Evolutionary conservation across 371 early-diverging fungal genomes (phyloP).

Genomic region (Amoeboaphelidium occidentale): DNA sequence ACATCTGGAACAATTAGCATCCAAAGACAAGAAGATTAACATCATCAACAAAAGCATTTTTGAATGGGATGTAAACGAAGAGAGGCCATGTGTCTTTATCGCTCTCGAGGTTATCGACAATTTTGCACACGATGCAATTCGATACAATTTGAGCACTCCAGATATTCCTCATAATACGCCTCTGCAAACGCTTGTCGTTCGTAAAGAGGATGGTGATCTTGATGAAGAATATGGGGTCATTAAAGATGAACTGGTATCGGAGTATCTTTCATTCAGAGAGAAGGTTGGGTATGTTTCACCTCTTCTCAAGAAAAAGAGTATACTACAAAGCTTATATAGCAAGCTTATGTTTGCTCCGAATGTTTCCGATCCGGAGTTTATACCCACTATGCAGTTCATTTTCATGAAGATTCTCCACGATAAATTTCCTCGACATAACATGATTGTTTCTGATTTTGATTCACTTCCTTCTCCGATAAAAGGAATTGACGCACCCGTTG

Average conservation of each 20-base stretch:
- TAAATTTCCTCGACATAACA: slow-evolving; percentile 63
- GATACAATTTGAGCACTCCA: slow-evolving; percentile 38
- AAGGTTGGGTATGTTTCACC: neutral
- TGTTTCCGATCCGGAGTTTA: slow-evolving; percentile 53
- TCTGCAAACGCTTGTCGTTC: no score
- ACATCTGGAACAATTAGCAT: slow-evolving; percentile 12
- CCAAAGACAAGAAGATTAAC: slow-evolving; percentile 38
- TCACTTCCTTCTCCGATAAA: slow-evolving; percentile 48
- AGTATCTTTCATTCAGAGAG: neutral
- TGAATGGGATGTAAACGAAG: slow-evolving; percentile 52
- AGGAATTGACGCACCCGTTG: slow-evolving; percentile 70
- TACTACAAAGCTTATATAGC: neutral
- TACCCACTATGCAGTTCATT: slow-evolving; percentile 55
- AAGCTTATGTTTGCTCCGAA: slow-evolving; percentile 57
- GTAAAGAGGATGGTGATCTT: neutral
- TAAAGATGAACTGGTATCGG: neutral
- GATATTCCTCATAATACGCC: no score
- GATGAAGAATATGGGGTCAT: neutral
- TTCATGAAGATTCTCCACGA: slow-evolving; percentile 42
- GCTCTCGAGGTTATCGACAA: slow-evolving; percentile 89
- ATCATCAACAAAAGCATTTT: slow-evolving; percentile 72
- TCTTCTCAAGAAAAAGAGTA: neutral
- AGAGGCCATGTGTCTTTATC: slow-evolving; percentile 57
- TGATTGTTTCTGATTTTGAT: slow-evolving; percentile 71
- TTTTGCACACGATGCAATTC: slow-evolving; percentile 77